phyloP scores from a whole-genome alignment of 352 stramenopile species.

The Lagenidium sp. region DNA sequence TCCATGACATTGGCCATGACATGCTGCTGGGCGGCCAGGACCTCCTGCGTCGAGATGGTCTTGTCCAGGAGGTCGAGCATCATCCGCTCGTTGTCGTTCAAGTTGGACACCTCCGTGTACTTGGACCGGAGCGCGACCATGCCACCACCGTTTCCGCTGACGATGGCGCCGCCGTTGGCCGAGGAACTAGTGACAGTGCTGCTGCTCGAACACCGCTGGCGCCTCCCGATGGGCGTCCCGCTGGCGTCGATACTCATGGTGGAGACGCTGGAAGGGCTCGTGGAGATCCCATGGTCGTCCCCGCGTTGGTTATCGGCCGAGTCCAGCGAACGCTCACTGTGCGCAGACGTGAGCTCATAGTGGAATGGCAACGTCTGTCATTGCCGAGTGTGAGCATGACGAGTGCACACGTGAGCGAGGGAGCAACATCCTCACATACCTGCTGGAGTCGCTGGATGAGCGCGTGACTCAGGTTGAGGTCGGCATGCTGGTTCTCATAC shows the following conservation, averaged over 20 bases:
- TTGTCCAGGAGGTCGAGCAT: slow-evolving; percentile 69
- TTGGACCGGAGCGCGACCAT: slow-evolving; percentile 7
- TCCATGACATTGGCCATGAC: slow-evolving; percentile 64
- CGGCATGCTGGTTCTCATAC: slow-evolving; percentile 10
- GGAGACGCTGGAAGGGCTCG: too few relatives aligned
- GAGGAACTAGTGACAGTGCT: too few relatives aligned
- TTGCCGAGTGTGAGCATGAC: too few relatives aligned
- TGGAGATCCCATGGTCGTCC: neutral
- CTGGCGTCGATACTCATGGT: neutral
- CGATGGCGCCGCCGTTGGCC: too few relatives aligned
- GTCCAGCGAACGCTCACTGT: too few relatives aligned
- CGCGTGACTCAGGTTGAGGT: slow-evolving; percentile 37
- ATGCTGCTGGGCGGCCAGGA: slow-evolving; percentile 63
- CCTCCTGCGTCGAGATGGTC: slow-evolving; percentile 69
- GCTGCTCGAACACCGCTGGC: slow-evolving; percentile 2
- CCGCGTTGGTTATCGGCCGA: slow-evolving; percentile 8
- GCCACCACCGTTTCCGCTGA: slow-evolving; percentile 1
- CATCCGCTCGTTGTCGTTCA: slow-evolving; percentile 63
- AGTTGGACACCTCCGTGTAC: slow-evolving; percentile 18
- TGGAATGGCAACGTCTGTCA: slow-evolving; percentile 8
- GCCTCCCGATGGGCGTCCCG: neutral
- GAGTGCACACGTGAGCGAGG: too few relatives aligned
- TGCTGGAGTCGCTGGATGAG: slow-evolving; percentile 35
- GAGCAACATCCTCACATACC: too few relatives aligned
- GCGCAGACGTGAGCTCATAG: slow-evolving; percentile 5